Evolutionary conservation across 176 grass and related monocot genomes (phyloP), one percentile per base, ranked within the genome.

Genomic region (Cenchrus purpureus): DNA sequence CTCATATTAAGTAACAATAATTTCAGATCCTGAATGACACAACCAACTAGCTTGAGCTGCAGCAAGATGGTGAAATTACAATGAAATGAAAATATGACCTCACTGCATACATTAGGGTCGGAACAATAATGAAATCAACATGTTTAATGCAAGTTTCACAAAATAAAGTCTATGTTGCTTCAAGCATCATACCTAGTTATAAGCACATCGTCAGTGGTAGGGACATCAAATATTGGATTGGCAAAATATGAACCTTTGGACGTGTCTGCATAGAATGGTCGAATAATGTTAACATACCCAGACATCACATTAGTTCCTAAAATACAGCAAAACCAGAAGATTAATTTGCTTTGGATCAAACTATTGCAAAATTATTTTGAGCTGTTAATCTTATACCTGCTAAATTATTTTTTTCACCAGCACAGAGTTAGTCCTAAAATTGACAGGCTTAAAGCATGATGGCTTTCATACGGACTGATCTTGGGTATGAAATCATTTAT

Each of bases 181-280:
- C 19, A 59, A 59, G 20, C 17, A 56, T 8, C 34, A 15, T 93
- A 98, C 95, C 92, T 83, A 42, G 70, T 76, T 64, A 95, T 50
- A 85, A 87, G 87, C 37, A 53, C 83, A 32, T 76, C 60, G 65
- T 98, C 89, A 90, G 79, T 89, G 12, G 93, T 95, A 81, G 95
- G 93, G 46, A 70, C 81, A 79, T 98, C 93, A 75, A 94, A 45
- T 87, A 95, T 82, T 56, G 95, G 95, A 79, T 98, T 98, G 14
- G 95, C 95, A 77, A 95, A 98, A 68, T 89, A 98, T 42, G 95
- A 98, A 49, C 95, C 95, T 89, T 98, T 98, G 69, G 89, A 95
- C 64, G 89, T 86, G 86, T 98, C 95, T 98, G 87, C 82, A 83
- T 50, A 58, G 52, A 83, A 0, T 0, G 14, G 53, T 55, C 14